These are phyloP conservation scores for Myxozyma geophila DNA, from an alignment of 805 yeast genomes.

Conservation along the genomic window DNA sequence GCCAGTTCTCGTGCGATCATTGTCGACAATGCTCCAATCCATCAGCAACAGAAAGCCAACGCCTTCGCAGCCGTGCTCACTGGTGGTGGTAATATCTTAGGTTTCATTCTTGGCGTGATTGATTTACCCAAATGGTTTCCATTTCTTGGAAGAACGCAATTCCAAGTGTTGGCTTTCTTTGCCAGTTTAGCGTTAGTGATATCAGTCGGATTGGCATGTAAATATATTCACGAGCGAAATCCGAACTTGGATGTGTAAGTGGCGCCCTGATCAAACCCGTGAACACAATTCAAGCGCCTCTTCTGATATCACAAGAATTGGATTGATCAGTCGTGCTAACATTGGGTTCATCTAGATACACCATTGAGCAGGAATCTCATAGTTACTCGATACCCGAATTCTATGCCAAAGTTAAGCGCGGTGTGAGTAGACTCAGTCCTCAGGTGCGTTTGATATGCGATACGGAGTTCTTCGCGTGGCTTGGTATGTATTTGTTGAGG, in stretches of 20 bases:
- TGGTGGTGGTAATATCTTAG: constrained; percentile 62
- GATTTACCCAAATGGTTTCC: constrained; percentile 50
- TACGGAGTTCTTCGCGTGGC: constrained; percentile 69
- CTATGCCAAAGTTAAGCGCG: constrained; percentile 24
- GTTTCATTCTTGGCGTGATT: constrained; percentile 58
- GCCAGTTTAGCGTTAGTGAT: constrained; percentile 51
- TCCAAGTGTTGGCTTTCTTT: constrained; percentile 54
- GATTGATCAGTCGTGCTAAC: background rate
- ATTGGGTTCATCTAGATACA: constrained; percentile 1
- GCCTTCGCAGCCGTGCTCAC: constrained; percentile 72
- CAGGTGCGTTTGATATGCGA: constrained; percentile 57
- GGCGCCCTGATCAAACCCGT: no score
- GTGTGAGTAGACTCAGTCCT: constrained; percentile 49
- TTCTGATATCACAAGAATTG: background rate
- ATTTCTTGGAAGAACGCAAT: constrained; percentile 55
- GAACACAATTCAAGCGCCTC: background rate
- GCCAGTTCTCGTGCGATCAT: constrained; percentile 65
- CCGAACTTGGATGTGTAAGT: constrained; percentile 52
- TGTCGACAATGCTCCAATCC: constrained; percentile 62
- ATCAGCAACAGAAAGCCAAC: constrained; percentile 62
- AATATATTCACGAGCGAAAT: constrained; percentile 52
- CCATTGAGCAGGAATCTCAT: constrained; percentile 39
- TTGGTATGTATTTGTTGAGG: constrained; percentile 46
- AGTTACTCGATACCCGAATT: constrained; percentile 17
- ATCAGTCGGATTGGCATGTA: constrained; percentile 50